A percentile compares a stretch with the other conserved stretches of the same genome.
Evolutionary conservation across 2,329 filamentous ascomycete species (phyloP).

Genomic region (Penicillium rolfsii): DNA sequence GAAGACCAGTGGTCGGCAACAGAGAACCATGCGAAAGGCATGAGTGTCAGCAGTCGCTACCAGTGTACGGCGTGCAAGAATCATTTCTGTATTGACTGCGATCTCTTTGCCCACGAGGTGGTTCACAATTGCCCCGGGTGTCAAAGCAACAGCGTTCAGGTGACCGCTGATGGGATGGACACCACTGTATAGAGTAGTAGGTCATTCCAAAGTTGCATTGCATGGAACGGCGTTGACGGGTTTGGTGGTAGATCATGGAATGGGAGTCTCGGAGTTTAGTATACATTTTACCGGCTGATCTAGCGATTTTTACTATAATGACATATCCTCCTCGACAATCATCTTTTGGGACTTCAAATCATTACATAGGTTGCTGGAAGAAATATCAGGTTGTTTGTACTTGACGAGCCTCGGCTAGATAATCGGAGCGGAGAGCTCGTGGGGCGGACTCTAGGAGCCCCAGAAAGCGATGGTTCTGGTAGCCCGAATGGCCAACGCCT

Average conservation of each 20-base stretch:
- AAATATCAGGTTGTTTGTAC: neutral
- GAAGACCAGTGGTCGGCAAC: constrained; percentile 40
- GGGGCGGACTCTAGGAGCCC: too few species aligned
- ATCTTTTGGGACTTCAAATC: neutral
- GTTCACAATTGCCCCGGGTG: constrained; percentile 97
- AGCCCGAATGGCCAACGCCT: too few species aligned
- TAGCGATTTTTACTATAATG: neutral
- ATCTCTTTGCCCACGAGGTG: constrained; percentile 91
- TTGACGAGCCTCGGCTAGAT: constrained; percentile 16
- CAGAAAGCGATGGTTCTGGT: too few species aligned
- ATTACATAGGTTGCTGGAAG: neutral
- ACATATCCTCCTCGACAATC: neutral
- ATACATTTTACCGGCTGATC: neutral
- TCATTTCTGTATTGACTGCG: constrained; percentile 98
- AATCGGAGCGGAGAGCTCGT: neutral
- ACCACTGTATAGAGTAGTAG: constrained; percentile 26
- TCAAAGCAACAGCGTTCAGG: constrained; percentile 50
- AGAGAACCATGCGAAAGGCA: constrained; percentile 59
- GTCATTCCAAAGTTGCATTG: constrained; percentile 12
- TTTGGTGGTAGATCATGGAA: neutral
- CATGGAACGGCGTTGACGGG: constrained; percentile 5
- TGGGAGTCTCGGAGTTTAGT: neutral
- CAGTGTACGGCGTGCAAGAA: constrained; percentile 83
- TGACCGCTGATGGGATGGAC: constrained; percentile 41
- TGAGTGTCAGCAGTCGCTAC: constrained; percentile 85